phyloP scores from a whole-genome alignment of 306 rosid genomes.

The Cucurbita ficifolia region DNA sequence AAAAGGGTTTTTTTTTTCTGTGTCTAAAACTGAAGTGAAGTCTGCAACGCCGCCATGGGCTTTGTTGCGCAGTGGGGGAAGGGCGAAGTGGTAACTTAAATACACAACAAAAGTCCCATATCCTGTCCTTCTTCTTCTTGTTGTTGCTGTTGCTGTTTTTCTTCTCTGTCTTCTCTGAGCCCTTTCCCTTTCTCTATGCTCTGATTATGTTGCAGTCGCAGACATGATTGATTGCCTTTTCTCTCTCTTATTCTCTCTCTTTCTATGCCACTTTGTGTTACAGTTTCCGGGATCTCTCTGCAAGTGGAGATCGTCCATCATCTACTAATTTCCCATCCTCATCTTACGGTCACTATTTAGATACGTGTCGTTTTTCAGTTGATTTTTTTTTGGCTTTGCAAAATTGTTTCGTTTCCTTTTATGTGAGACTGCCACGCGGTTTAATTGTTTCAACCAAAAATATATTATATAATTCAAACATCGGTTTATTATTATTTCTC shows the following conservation, averaged over 20 bases:
- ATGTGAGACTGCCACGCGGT: not conserved
- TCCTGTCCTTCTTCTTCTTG: not conserved
- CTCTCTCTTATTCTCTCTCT: not conserved
- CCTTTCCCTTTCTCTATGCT: constrained; percentile 6
- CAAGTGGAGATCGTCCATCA: not conserved
- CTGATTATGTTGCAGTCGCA: constrained; percentile 7
- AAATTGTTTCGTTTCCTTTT: not conserved
- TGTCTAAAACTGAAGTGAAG: not conserved
- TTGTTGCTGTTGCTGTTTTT: not conserved
- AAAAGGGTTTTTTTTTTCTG: not conserved
- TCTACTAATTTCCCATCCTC: not conserved
- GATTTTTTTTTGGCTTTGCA: not conserved
- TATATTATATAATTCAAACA: too few relatives aligned
- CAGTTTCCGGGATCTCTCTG: not conserved
- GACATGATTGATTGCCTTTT: not conserved
- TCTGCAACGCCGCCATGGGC: constrained; percentile 5
- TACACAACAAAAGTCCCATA: not conserved
- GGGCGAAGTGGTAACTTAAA: constrained; percentile 1
- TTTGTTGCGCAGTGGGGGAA: not conserved
- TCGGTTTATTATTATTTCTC: too few relatives aligned
- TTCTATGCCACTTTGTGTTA: not conserved
- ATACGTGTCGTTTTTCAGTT: not conserved
- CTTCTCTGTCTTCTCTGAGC: not conserved
- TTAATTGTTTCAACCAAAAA: too few relatives aligned
- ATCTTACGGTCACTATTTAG: not conserved